Conservation (phyloP, 2,329 filamentous ascomycete species). For the Pseudogymnoascus sp. region DNA sequence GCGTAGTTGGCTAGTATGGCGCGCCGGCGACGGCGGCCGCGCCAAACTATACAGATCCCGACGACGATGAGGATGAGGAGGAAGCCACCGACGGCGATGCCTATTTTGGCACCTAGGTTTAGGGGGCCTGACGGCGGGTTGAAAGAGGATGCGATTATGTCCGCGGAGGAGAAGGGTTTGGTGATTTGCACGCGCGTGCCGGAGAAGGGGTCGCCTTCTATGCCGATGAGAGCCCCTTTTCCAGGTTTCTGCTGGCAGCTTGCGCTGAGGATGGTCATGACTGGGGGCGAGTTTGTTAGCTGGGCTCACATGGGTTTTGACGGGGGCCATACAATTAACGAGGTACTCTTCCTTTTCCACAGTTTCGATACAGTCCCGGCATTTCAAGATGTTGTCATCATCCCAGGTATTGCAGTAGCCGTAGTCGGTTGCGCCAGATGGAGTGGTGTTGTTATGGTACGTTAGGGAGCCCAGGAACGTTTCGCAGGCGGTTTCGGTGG, state of each 20-base stretch:
- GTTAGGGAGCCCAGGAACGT: slow-evolving; percentile 20
- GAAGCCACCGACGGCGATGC: slow-evolving; percentile 19
- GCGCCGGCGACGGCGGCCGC: slow-evolving; percentile 47
- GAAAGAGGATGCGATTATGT: background rate
- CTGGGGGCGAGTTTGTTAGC: slow-evolving; percentile 14
- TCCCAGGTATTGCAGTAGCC: slow-evolving; percentile 22
- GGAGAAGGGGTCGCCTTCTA: slow-evolving; percentile 23
- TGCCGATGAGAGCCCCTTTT: slow-evolving; percentile 17
- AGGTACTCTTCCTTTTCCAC: slow-evolving; percentile 14
- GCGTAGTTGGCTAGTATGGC: slow-evolving; percentile 37
- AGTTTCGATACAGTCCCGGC: slow-evolving; percentile 15
- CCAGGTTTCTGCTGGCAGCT: slow-evolving; percentile 23
- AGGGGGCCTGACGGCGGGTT: slow-evolving; percentile 14
- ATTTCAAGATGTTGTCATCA: slow-evolving; percentile 17
- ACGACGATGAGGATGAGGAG: slow-evolving; percentile 14
- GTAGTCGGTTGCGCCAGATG: slow-evolving; percentile 19
- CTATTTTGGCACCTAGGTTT: slow-evolving; percentile 19
- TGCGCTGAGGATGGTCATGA: slow-evolving; percentile 22
- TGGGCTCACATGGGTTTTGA: background rate
- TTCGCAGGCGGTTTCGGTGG: slow-evolving; percentile 19
- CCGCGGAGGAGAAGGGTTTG: slow-evolving; percentile 8
- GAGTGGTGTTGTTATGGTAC: slow-evolving; percentile 17
- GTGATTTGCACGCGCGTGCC: slow-evolving; percentile 19
- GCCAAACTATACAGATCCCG: slow-evolving; percentile 22
- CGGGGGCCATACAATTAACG: slow-evolving; percentile 16